Evolutionary conservation across 495 filamentous ascomycete species (phyloP).

Genomic region (Annulohypoxylon bovei): DNA sequence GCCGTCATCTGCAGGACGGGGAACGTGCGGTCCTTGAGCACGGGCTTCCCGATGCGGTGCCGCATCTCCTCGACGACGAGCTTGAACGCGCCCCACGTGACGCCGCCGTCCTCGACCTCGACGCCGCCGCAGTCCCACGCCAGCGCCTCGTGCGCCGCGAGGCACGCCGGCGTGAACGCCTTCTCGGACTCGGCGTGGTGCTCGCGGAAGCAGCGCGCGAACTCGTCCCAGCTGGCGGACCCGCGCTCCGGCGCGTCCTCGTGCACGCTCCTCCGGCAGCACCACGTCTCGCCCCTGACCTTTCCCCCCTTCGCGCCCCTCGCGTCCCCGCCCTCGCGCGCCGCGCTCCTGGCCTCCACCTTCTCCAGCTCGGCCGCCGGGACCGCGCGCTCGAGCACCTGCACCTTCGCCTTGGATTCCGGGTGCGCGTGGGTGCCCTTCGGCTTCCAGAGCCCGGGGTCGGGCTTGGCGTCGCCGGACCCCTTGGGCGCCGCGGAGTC

Average conservation of each 20-base stretch:
- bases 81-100: conserved; percentile 59
- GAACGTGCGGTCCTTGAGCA: conserved; percentile 66
- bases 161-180: conserved; percentile 75
- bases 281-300: conserved; percentile 69
- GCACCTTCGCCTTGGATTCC: conserved; percentile 57
- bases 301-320: conserved; percentile 15
- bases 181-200: conserved; percentile 74
- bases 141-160: conserved; percentile 62
- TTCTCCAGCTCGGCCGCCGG: conserved; percentile 49
- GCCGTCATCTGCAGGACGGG: conserved; percentile 59
- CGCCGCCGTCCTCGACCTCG: conserved; percentile 50
- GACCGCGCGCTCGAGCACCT: conserved; percentile 57
- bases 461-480: conserved; percentile 44
- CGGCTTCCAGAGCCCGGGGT: conserved; percentile 54
- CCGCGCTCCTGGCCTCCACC: conserved; percentile 13
- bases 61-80: conserved; percentile 63
- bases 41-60: conserved; percentile 58
- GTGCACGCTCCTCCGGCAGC: conserved; percentile 72
- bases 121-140: conserved; percentile 60
- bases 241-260: conserved; percentile 61
- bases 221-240: conserved; percentile 74
- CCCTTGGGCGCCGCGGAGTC: conserved; percentile 54
- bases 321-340: neutral
- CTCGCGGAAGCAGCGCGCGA: conserved; percentile 65
- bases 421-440: conserved; percentile 56